Evolutionary conservation across 352 stramenopile species (phyloP), one percentile per base, ranked within the genome.

Genomic region (Phytophthora fragariaefolia): DNA sequence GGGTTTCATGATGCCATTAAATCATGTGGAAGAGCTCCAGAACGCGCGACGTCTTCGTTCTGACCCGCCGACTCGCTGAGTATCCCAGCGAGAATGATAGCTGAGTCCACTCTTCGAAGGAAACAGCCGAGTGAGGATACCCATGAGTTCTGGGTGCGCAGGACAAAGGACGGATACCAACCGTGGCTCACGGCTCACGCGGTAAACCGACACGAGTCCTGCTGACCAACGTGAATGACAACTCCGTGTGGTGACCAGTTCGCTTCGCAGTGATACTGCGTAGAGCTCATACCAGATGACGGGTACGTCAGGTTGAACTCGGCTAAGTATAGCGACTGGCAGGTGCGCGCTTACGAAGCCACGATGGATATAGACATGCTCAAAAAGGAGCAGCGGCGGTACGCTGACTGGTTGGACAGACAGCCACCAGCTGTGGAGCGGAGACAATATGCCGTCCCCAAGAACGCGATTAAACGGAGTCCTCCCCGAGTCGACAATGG

Each of bases 191-290:
- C 83, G 73, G 62, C 88, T 74, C 17, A 88, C 82, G 45, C 71
- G 83, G 15, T 79, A 93, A 53, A 85, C 92, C 43, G 72, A 80
- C 0, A 71, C 80, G 5, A 81, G 81, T 18, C 54, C 92, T 10
- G 69, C 79, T 22, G 76, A 89, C 38, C 76, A 80, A n/a, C 15
- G 18, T 34, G 71, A 90, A 62, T 66, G 82, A 32, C 85, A 87
- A 20, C 91, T 94, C 8, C 99, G 96, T 18, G 99, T 96, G 6
- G 97, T 99, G 18, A 93, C 96, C 34, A 92, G 80, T 43, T 98
- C 97, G 32, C 98, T 98, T 96, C 81, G 51, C 34, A 63, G 65
- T 7, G 43, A 20, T 50, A 4, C 10, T 6, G 6, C 17, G 43
- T n/a, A 50, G 43, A 18, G 13, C 20, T 50, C 4, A 6, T 20